Percentiles rank a stretch among this genome's conserved stretches.
Evolutionary conservation across 257 asterid species (phyloP).

Genomic region (Osmanthus fragrans): DNA sequence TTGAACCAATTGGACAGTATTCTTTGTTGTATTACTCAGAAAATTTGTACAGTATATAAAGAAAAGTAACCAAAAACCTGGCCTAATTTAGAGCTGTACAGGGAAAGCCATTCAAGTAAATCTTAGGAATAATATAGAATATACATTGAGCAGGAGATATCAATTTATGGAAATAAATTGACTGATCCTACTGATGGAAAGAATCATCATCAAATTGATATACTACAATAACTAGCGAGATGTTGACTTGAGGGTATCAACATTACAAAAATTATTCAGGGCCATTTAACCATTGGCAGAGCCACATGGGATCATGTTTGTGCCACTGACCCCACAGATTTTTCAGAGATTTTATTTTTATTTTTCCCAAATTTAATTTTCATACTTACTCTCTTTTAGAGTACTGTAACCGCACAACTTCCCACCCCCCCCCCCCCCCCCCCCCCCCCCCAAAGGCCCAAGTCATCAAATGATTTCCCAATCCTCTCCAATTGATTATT

Average conservation of each 20-base stretch:
- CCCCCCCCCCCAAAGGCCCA: too few relatives aligned
- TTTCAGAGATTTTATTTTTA: too few relatives aligned
- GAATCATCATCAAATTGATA: background rate
- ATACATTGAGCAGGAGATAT: background rate
- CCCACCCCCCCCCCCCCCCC: too few relatives aligned
- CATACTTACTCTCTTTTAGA: too few relatives aligned
- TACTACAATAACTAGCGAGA: background rate
- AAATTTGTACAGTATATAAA: background rate
- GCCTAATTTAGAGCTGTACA: background rate
- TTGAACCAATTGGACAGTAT: background rate
- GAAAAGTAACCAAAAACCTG: background rate
- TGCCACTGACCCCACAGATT: too few relatives aligned
- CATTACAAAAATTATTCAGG: background rate
- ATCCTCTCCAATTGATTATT: too few relatives aligned
- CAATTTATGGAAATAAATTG: background rate
- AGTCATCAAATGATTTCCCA: too few relatives aligned
- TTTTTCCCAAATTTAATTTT: too few relatives aligned
- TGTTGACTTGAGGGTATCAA: background rate
- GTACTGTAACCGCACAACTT: too few relatives aligned
- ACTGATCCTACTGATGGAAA: background rate
- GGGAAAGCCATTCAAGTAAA: constrained; percentile 14
- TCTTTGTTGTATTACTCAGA: background rate
- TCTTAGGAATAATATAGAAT: background rate
- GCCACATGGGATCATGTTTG: too few relatives aligned
- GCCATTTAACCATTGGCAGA: background rate